Evolutionary conservation across 768 basidiomycete genomes (phyloP), one percentile per base, ranked within the genome.

Genomic region (Chalciporus pseudorubinellus): DNA sequence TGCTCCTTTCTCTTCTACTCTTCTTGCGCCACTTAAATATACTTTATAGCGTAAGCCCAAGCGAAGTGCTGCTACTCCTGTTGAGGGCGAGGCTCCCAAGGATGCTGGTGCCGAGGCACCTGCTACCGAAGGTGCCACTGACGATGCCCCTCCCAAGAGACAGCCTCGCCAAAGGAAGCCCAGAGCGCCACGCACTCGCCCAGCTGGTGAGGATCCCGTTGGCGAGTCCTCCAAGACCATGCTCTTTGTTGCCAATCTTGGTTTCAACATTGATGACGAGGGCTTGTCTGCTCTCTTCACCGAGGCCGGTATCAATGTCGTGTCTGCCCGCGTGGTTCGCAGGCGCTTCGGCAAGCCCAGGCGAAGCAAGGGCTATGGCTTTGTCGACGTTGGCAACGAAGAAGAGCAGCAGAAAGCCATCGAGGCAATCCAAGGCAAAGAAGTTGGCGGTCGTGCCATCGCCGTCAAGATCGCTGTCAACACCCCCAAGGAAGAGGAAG

Each of bases 391-490:
- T 56, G 92, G 89, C 55, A 75, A 76, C 59, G 87, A 93, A 71
- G 89, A 84, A 61, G 85, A 94, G 72, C 95, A 99, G 76, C 70
- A 85, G 69, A 92, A 93, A 76, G 95, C 93, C 47, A 87, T 99
- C 56, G 83, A 83, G 50, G 82, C 83, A 58, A 80, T 94, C 56
- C 80, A 94, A 61, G 93, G 91, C 68, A 92, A 91, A 70, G 87
- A 95, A 56, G 74, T 99, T 50, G 85, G 83, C 41, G 93, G 92
- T 46, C 80, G 95, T 61, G 67, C 80, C 57, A 86, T 99, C 66
- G 89, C 89, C 55, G 91, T 98, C 76, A 98, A 97, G 79, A 79
- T 99, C 58, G 95, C 95, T 46, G 92, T 98, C 71, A 92, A 95
- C 73, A 77, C 87, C 47, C 77, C 81, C 63, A 80, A 77, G 55